Base-by-base conservation (phyloP, 1,284 basidiomycete species). In the Mycosarcoma maydis region DNA sequence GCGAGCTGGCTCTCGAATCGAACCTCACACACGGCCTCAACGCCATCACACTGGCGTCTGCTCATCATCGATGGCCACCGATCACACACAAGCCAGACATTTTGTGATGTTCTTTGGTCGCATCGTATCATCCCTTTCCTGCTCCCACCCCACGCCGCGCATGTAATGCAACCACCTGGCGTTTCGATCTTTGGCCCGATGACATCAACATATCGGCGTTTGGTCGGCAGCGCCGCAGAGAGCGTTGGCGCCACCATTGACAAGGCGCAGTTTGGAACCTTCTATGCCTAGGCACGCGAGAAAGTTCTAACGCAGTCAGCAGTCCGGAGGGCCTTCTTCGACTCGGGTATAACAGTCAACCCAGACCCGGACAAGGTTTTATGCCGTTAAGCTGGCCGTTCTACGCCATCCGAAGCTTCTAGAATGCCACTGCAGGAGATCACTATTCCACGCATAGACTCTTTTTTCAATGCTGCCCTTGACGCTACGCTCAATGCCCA, bases 11-110 rank as follows among this genome's bases (percentile, higher is more conserved):
- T n/a, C n/a, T n/a, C n/a, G n/a, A n/a, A n/a, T n/a, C n/a, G n/a
- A n/a, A n/a, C n/a, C n/a, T n/a, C n/a, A n/a, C n/a, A n/a, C n/a
- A n/a, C n/a, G n/a, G n/a, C n/a, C n/a, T n/a, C n/a, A n/a, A n/a
- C n/a, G n/a, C n/a, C n/a, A n/a, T n/a, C n/a, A n/a, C n/a, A n/a
- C n/a, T n/a, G n/a, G n/a, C n/a, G n/a, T n/a, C n/a, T n/a, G n/a
- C 53, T 48, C 53, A 55, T 55, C 39, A 43, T 55, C 19, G 33
- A 55, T 29, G 39, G 52, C 14, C 51, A 54, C 30, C 14, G 33
- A 6, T 54, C 38, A 2, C 51, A 54, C 30, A 54, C 43, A 10
- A 40, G 19, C n/a, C 3, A 19, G 17, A 17, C 26, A 23, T 45
- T 54, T 29, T 20, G 7, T 8, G 36, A 39, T 14, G 20, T 29